These are phyloP conservation scores for Reticulascus tulasneorum DNA, from an alignment of 2,329 filamentous ascomycete species.

Conservation along the genomic window DNA sequence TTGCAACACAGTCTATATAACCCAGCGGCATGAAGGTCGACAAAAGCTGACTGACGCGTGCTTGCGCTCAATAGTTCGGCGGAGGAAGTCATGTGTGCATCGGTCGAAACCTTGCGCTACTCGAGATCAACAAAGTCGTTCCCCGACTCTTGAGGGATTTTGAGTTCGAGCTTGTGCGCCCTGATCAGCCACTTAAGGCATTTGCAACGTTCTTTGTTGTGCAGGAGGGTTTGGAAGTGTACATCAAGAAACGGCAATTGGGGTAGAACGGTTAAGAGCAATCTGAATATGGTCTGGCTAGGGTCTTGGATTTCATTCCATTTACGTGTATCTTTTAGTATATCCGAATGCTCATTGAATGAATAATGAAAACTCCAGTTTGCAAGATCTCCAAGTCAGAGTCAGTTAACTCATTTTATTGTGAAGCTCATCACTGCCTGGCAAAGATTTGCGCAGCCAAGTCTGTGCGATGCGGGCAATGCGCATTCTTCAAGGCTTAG, in stretches of 20 bases:
- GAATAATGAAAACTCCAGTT: no score
- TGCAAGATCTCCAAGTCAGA: no score
- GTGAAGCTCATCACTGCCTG: no score
- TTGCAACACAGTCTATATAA: neutral
- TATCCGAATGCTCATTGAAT: no score
- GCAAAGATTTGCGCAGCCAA: no score
- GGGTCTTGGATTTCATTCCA: neutral
- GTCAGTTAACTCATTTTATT: no score
- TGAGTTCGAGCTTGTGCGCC: conserved; percentile 48
- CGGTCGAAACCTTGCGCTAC: conserved; percentile 48
- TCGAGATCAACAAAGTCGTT: conserved; percentile 58
- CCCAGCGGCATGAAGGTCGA: neutral
- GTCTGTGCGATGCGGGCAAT: no score
- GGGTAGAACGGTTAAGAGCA: neutral
- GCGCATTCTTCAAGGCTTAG: no score
- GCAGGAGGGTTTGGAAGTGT: conserved; percentile 52
- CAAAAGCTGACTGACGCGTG: conserved; percentile 6
- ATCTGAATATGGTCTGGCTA: no score
- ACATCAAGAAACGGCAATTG: conserved; percentile 27
- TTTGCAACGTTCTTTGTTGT: conserved; percentile 58
- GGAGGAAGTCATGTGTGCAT: conserved; percentile 53
- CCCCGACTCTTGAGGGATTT: conserved; percentile 52
- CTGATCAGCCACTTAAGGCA: conserved; percentile 44
- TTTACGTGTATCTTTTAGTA: no score
- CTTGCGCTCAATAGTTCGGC: conserved; percentile 43